These are phyloP conservation scores for Laburnicola sp. DNA, from an alignment of 2,329 filamentous ascomycete genomes.

Conservation along the genomic window DNA sequence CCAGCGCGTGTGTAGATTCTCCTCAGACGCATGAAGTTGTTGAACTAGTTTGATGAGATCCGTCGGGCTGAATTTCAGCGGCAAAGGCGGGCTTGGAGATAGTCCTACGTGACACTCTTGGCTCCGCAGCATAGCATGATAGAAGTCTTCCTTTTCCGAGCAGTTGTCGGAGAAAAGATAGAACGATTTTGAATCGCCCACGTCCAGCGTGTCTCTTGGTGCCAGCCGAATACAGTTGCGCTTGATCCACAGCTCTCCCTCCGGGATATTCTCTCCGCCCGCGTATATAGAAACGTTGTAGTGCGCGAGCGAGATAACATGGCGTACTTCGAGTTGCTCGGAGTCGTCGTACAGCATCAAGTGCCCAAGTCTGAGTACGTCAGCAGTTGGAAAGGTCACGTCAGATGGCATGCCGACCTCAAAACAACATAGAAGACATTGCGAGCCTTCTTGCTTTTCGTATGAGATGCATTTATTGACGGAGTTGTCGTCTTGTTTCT, in stretches of 20 bases:
- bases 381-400: slow-evolving; percentile 5
- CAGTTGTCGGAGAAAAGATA: slow-evolving; percentile 94
- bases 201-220: slow-evolving; percentile 52
- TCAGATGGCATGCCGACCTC: slow-evolving; percentile 58
- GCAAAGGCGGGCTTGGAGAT: slow-evolving; percentile 64
- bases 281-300: slow-evolving; percentile 84
- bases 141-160: slow-evolving; percentile 98
- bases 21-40: slow-evolving; percentile 85
- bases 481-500: slow-evolving; percentile 63
- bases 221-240: slow-evolving; percentile 82
- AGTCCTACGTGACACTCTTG: slow-evolving; percentile 67
- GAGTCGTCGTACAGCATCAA: slow-evolving; percentile 97
- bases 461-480: slow-evolving; percentile 57
- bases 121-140: slow-evolving; percentile 85
- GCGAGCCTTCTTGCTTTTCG: slow-evolving; percentile 64
- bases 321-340: slow-evolving; percentile 91
- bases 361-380: slow-evolving; percentile 65
- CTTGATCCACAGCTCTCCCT: slow-evolving; percentile 95
- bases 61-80: slow-evolving; percentile 77
- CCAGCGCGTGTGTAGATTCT: slow-evolving; percentile 88
- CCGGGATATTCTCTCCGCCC: slow-evolving; percentile 74
- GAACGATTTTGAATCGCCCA: slow-evolving; percentile 76
- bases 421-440: slow-evolving; percentile 94
- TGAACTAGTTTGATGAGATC: slow-evolving; percentile 90
- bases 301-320: slow-evolving; percentile 90